Base-by-base conservation (phyloP, 1,284 basidiomycete genomes). In the Cutaneotrichosporon cavernicola region DNA sequence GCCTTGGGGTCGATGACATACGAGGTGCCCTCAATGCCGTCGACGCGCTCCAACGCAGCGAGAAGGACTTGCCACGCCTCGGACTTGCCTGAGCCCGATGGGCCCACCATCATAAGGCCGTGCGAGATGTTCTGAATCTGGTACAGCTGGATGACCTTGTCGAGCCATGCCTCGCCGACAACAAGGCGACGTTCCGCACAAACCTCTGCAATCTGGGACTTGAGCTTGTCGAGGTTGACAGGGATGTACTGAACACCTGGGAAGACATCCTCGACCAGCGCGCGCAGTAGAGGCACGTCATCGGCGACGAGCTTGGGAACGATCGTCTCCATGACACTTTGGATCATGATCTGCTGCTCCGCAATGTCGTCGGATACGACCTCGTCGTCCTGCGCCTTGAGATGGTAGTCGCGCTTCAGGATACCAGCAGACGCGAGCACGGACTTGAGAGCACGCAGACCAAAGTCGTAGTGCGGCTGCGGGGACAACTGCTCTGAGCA, bases 71-170 rank as follows among this genome's bases (percentile, higher is more conserved):
- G 90, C 96, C 97, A 99, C 0, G 97, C 96, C 72, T 95, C 91
- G 8, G 91, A 97, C 83, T 99, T 99, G 50, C 97, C 97, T 51
- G 88, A 95, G 16, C 96, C 97, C 6, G 97, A 97, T 0, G 96
- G 89, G 2, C 97, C 97, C 58, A 99, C 97, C 91, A 99, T 96
- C 95, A 99, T 99, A 61, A 99, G 84, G 81, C 97, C 97, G 79
- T 99, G 97, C 73, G 97, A 94, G 67, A 99, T 99, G 84, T 96
- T 97, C 81, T 99, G 97, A 65, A 99, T 98, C 80, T 98, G 97
- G 80, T 98, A 99, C 14, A 99, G 85, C 80, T 99, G 97, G 31
- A 99, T 83, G 68, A 99, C 95, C 84, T 99, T 99, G 73, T 89
- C 87, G 59, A 93, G 86, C 96, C 97, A 99, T 30, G 88, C 86